Evolutionary conservation across 805 yeast genomes (phyloP).

Genomic region (Spathaspora hagerdaliae): DNA sequence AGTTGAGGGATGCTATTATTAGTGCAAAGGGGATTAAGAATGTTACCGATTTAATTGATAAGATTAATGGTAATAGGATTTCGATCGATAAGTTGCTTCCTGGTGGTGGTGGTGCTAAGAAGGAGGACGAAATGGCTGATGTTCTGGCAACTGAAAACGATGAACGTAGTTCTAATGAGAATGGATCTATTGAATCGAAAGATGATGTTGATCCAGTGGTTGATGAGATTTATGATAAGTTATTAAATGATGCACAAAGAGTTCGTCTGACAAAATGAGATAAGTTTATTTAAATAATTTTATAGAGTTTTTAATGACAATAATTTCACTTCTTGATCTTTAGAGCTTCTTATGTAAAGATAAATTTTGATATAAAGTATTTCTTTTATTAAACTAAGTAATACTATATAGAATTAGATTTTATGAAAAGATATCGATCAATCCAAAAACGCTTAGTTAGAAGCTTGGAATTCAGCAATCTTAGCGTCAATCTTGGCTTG

Average conservation of each 20-base stretch:
- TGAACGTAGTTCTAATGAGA: slow-evolving; percentile 12
- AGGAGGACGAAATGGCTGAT: background rate
- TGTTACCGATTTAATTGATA: slow-evolving; percentile 62
- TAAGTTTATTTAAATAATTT: too few relatives aligned
- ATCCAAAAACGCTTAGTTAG: slow-evolving; percentile 22
- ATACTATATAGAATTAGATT: too few relatives aligned
- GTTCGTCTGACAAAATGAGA: slow-evolving; percentile 44
- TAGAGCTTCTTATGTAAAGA: too few relatives aligned
- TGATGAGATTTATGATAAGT: slow-evolving; percentile 70
- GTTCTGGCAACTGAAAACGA: background rate
- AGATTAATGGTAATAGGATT: slow-evolving; percentile 53
- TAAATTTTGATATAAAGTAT: too few relatives aligned
- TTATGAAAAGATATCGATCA: too few relatives aligned
- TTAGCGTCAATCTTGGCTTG: slow-evolving; percentile 83
- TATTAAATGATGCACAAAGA: slow-evolving; percentile 62
- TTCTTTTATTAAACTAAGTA: too few relatives aligned
- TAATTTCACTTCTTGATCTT: background rate
- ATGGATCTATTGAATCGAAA: background rate
- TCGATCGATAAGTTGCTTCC: slow-evolving; percentile 37
- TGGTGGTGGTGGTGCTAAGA: background rate
- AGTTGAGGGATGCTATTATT: slow-evolving; percentile 57
- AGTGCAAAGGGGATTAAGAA: slow-evolving; percentile 73
- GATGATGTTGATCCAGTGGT: slow-evolving; percentile 41
- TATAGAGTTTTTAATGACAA: background rate
- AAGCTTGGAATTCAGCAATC: slow-evolving; percentile 85